Evolutionary conservation across 176 grass and related monocot species (phyloP), one percentile per base, ranked within the genome.

Genomic region (Phoenix roebelenii): DNA sequence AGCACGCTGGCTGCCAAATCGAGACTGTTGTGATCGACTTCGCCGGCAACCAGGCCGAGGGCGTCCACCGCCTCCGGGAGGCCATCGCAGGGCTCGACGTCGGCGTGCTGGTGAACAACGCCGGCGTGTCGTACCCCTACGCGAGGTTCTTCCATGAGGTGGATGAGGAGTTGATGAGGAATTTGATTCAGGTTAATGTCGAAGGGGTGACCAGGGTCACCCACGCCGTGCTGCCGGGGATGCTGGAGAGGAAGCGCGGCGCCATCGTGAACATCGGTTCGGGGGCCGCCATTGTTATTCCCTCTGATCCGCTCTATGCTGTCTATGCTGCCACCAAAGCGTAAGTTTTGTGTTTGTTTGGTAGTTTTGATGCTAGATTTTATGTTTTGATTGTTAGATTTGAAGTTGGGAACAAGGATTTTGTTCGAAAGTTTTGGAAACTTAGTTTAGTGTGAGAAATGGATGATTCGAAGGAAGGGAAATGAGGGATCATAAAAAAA

Each of bases 251-350:
- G 3, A 59, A 74, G 2, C 48, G 73, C 16, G 85, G 85, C 35
- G 77, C 81, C 25, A 25, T 89, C 22, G 65, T 89, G 3, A 89
- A 84, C 77, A 77, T 89, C 49, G 85, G 81, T 5, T 89, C 85
- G 0, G 85, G 55, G 0, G 69, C 85, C 0, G 20, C 76, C 0
- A 18, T 52, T 39, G 72, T 66, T 1, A 24, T 89, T 19, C 81
- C 85, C 0, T 89, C 85, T 0, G 80, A 73, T 58, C 85, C 85
- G 0, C 69, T 89, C 2, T 63, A 80, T 58, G 29, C 85, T 15
- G 64, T 89, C 35, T 89, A 89, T 50, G 62, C 65, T 15, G 73
- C 73, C 3, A 78, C 73, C 4, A 72, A 72, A 60, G 57, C 69
- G 69, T 72, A 60, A 72, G 69, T 16, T 29, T 24, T 59, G 6